These are phyloP conservation scores for Gnomoniopsis sp. DNA, from an alignment of 2,329 filamentous ascomycete species.

Conservation along the genomic window DNA sequence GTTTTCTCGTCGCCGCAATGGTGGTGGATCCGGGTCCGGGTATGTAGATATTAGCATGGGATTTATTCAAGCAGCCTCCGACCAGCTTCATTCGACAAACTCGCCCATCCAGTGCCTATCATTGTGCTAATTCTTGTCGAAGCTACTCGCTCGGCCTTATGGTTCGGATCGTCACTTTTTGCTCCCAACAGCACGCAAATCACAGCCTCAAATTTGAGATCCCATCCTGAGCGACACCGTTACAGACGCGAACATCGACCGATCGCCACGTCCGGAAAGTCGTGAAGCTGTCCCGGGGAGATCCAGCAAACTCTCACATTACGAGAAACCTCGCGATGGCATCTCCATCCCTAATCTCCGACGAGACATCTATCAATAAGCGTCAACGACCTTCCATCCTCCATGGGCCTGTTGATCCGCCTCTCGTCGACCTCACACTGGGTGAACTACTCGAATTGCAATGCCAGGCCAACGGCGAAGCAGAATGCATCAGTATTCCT, in stretches of 20 bases:
- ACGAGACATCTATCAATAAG: slow-evolving; percentile 6
- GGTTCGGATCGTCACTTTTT: background rate
- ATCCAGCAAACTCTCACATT: slow-evolving; percentile 7
- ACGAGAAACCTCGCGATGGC: slow-evolving; percentile 1
- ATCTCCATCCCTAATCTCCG: slow-evolving; percentile 4
- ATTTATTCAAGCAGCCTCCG: slow-evolving; percentile 14
- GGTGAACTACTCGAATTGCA: slow-evolving; percentile 71
- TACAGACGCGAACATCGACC: background rate
- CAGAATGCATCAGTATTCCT: slow-evolving; percentile 69
- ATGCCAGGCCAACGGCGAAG: slow-evolving; percentile 59
- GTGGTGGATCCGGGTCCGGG: slow-evolving; percentile 1
- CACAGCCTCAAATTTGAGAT: background rate
- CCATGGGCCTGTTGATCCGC: slow-evolving; percentile 65
- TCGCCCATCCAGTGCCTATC: background rate
- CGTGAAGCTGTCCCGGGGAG: slow-evolving; percentile 5
- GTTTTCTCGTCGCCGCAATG: background rate
- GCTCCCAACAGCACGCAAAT: background rate
- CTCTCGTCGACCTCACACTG: slow-evolving; percentile 67
- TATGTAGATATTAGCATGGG: background rate
- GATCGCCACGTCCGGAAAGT: slow-evolving; percentile 2
- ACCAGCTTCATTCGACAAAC: background rate
- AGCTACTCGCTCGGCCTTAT: background rate
- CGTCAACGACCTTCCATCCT: slow-evolving; percentile 54
- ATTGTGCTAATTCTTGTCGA: background rate
- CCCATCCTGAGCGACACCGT: background rate